These are phyloP conservation scores for Phaseolus coccineus DNA, from an alignment of 331 rosid species.

Conservation along the genomic window DNA sequence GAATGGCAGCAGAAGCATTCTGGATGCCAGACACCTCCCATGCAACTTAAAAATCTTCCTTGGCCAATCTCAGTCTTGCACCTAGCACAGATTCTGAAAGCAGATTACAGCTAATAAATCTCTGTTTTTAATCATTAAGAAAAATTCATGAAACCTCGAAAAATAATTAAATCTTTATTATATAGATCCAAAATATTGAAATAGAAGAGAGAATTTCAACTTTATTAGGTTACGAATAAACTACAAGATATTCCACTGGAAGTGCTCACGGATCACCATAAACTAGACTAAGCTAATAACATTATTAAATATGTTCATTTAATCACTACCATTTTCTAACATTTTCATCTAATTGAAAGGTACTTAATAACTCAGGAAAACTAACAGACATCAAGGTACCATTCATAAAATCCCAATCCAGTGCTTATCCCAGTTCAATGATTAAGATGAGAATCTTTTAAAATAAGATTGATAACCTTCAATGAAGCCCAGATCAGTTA, in stretches of 20 bases:
- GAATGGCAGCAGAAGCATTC: constrained; percentile 74
- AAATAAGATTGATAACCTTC: constrained; percentile 7
- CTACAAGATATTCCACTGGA: neutral
- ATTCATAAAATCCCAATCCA: constrained; percentile 30
- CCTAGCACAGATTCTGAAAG: constrained; percentile 76
- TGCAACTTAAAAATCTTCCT: constrained; percentile 60
- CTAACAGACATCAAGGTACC: neutral
- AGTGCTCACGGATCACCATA: constrained; percentile 1
- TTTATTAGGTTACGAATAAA: constrained; percentile 6
- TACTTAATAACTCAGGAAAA: neutral
- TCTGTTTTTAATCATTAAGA: constrained; percentile 24
- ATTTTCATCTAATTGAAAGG: constrained; percentile 11
- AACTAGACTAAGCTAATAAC: constrained; percentile 3
- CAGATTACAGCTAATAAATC: constrained; percentile 16
- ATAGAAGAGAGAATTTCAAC: neutral
- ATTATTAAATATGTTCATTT: neutral
- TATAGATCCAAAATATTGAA: constrained; percentile 19
- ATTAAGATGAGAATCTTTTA: neutral
- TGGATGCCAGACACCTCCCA: constrained; percentile 83
- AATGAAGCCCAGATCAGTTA: constrained; percentile 11
- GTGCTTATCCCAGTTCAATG: constrained; percentile 2
- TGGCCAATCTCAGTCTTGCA: constrained; percentile 76
- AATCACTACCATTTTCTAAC: neutral
- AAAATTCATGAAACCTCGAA: constrained; percentile 7
- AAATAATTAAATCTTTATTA: neutral